Evolutionary conservation across 2,329 filamentous ascomycete genomes (phyloP).

Genomic region (Corinectria fuckeliana): DNA sequence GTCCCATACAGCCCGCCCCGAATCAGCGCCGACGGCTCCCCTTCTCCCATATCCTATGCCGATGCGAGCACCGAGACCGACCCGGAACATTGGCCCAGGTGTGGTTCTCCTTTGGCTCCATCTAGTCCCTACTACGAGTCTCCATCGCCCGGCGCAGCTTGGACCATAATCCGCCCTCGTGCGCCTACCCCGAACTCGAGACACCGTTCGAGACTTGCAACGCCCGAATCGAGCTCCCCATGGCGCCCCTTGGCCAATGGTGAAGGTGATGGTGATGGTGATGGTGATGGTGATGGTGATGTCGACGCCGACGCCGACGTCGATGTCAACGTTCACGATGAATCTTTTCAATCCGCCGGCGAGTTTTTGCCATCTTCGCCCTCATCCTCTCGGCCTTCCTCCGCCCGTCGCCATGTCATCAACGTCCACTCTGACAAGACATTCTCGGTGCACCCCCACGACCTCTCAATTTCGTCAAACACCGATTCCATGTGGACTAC

Average conservation of each 20-base stretch:
- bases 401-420: conserved; percentile 49
- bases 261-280: conserved; percentile 27
- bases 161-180: conserved; percentile 24
- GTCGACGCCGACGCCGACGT: conserved; percentile 26
- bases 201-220: conserved; percentile 21
- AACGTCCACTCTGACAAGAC: conserved; percentile 64
- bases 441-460: conserved; percentile 57
- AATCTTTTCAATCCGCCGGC: conserved; percentile 13
- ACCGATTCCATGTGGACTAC: conserved; percentile 47
- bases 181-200: conserved; percentile 26
- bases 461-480: conserved; percentile 38
- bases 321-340: conserved; percentile 20
- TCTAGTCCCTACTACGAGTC: conserved; percentile 33
- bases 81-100: conserved; percentile 21
- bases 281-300: too few relatives aligned
- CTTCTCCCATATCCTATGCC: conserved; percentile 33
- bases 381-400: conserved; percentile 37
- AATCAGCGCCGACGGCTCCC: conserved; percentile 42
- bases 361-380: conserved; percentile 23
- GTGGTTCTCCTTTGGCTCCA: conserved; percentile 26
- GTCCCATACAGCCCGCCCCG: conserved; percentile 49
- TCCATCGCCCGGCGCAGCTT: conserved; percentile 33
- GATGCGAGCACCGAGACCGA: conserved; percentile 35
- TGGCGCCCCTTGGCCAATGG: conserved; percentile 22
- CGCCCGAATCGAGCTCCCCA: conserved; percentile 30